Conservation (phyloP, 192 early-diverging fungal genomes). For the Chytriomyces confervae region DNA sequence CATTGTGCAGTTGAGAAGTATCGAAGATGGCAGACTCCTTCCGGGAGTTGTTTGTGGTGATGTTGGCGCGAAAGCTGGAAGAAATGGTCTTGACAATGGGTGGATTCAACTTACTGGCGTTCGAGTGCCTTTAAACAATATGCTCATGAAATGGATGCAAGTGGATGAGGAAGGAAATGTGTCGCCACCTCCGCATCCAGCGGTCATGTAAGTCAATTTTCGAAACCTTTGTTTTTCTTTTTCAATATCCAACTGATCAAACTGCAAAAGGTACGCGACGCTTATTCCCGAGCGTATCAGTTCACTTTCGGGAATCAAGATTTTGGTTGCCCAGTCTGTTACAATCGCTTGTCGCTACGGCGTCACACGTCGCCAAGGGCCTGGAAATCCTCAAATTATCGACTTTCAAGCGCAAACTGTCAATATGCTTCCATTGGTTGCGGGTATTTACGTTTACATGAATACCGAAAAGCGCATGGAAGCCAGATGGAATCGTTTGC, state of each 20-base stretch:
- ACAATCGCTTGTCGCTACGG: constrained; percentile 41
- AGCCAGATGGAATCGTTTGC: constrained; percentile 4
- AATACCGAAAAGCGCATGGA: background rate
- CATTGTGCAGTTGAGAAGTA: constrained; percentile 84
- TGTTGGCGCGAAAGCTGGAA: constrained; percentile 92
- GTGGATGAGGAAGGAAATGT: constrained; percentile 47
- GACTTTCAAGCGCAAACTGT: constrained; percentile 71
- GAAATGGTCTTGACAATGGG: constrained; percentile 92
- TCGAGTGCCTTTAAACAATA: constrained; percentile 85
- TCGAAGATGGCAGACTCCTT: constrained; percentile 75
- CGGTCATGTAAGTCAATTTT: background rate
- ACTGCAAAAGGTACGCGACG: constrained; percentile 76
- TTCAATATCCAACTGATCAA: constrained; percentile 71
- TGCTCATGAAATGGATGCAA: constrained; percentile 92
- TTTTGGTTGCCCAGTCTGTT: constrained; percentile 8
- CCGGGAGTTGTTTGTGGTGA: constrained; percentile 92
- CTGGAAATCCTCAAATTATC: constrained; percentile 67
- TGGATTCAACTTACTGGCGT: constrained; percentile 94
- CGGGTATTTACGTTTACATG: constrained; percentile 25
- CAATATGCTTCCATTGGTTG: constrained; percentile 58
- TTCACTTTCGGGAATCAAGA: constrained; percentile 26
- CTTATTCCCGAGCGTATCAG: constrained; percentile 83
- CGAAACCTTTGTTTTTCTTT: constrained; percentile 48
- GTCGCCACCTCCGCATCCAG: constrained; percentile 12
- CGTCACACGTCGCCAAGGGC: constrained; percentile 65